phyloP scores from a whole-genome alignment of 768 basidiomycete species.

The Paxillus involutus region DNA sequence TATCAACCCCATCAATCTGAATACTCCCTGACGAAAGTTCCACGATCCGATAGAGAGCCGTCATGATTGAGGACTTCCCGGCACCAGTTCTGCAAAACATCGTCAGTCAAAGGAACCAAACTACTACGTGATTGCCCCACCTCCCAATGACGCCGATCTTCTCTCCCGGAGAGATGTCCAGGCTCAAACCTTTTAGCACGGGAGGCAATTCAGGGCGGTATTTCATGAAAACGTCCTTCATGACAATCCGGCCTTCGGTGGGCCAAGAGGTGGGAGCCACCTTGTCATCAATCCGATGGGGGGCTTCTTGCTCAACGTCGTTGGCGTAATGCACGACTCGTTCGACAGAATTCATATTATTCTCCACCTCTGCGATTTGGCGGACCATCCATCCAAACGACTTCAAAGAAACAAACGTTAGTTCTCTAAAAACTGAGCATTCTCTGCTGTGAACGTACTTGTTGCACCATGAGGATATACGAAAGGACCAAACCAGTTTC shows the following conservation, averaged over 20 bases:
- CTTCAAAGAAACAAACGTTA: constrained; percentile 29
- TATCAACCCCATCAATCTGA: constrained; percentile 79
- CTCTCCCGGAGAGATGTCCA: constrained; percentile 73
- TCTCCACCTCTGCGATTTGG: constrained; percentile 84
- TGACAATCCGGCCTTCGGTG: constrained; percentile 63
- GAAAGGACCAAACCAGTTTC: constrained; percentile 78
- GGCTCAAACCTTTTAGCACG: constrained; percentile 79
- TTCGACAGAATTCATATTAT: constrained; percentile 91
- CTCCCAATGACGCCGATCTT: constrained; percentile 90
- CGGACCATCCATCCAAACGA: constrained; percentile 74
- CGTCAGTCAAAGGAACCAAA: not conserved
- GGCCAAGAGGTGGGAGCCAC: constrained; percentile 75
- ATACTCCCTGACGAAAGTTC: constrained; percentile 78
- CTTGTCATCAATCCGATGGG: constrained; percentile 60
- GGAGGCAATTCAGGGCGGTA: constrained; percentile 88
- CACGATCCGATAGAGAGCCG: constrained; percentile 81
- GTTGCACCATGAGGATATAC: constrained; percentile 79
- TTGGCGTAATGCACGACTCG: constrained; percentile 81
- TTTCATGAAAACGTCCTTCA: constrained; percentile 73
- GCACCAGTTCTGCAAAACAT: constrained; percentile 65
- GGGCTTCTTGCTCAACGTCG: constrained; percentile 79
- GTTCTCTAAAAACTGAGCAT: not conserved
- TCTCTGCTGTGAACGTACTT: constrained; percentile 39
- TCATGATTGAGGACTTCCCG: constrained; percentile 90
- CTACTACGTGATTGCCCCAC: constrained; percentile 25